Evolutionary conservation across 306 rosid genomes (phyloP).

Genomic region (Lithocarpus polystachyus): DNA sequence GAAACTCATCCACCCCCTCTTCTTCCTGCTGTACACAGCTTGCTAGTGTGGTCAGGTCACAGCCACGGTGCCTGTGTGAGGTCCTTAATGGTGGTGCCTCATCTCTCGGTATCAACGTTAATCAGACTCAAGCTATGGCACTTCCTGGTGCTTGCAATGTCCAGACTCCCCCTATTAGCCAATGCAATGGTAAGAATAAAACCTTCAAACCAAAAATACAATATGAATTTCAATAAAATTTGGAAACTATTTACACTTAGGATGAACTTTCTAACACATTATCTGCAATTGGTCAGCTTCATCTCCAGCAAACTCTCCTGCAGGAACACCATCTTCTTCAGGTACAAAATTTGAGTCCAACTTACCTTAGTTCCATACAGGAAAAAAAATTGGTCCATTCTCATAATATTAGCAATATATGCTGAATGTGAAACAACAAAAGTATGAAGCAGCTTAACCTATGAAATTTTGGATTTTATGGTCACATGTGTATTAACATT

Average conservation of each 20-base stretch:
- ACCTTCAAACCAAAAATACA: background rate
- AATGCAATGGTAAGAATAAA: constrained; percentile 33
- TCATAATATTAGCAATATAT: no score
- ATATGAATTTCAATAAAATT: no score
- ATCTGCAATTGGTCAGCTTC: constrained; percentile 18
- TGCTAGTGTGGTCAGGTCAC: constrained; percentile 42
- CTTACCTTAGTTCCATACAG: no score
- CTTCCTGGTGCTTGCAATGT: constrained; percentile 50
- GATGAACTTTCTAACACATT: no score
- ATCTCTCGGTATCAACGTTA: constrained; percentile 43
- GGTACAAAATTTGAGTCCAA: constrained; percentile 24
- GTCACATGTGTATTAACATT: no score
- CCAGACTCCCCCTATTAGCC: constrained; percentile 52
- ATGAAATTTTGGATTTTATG: no score
- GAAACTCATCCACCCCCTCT: constrained; percentile 39
- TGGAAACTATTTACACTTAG: no score
- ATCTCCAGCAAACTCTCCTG: constrained; percentile 35
- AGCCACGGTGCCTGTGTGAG: constrained; percentile 57
- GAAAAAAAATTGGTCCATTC: no score
- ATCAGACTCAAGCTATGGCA: constrained; percentile 50
- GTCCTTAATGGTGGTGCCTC: constrained; percentile 47
- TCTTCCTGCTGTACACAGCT: constrained; percentile 57
- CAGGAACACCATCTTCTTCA: constrained; percentile 35
- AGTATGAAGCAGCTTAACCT: no score
- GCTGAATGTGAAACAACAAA: no score